phyloP scores from a whole-genome alignment of 225 moss, liverwort and hornwort genomes.

The Pleurozium schreberi region DNA sequence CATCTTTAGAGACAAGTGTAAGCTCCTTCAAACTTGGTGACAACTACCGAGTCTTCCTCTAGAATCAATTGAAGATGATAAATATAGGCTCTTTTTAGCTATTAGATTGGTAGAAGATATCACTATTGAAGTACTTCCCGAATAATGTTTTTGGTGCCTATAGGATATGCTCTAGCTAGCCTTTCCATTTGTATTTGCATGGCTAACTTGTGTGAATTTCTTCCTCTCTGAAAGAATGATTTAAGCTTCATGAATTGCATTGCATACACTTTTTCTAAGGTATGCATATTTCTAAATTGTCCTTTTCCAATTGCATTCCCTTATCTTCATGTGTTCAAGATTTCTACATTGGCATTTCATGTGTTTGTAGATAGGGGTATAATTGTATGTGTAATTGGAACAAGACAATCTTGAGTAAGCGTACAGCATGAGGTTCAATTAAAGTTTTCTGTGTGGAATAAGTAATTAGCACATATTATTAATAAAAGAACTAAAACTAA shows the following conservation, averaged over 20 bases:
- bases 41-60: not conserved
- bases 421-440: rapidly evolving
- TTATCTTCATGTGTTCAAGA: not conserved
- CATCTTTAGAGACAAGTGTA: not conserved
- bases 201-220: rapidly evolving
- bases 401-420: rapidly evolving
- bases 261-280: not conserved
- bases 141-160: not conserved
- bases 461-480: too few relatives aligned
- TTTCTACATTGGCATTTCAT: rapidly evolving
- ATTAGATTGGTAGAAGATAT: too few relatives aligned
- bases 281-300: not conserved
- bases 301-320: not conserved
- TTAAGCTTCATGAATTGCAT: not conserved
- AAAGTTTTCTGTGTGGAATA: not conserved
- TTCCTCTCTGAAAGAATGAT: not conserved
- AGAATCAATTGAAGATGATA: not conserved
- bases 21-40: rapidly evolving
- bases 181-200: not conserved
- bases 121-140: rapidly evolving
- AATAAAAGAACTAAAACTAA: not conserved
- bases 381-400: not conserved
- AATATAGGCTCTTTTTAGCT: not conserved
- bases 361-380: rapidly evolving
- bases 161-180: not conserved